These are phyloP conservation scores for Dictyostelium capitatum DNA, from an alignment of 78 protist genomes.

Conservation along the genomic window DNA sequence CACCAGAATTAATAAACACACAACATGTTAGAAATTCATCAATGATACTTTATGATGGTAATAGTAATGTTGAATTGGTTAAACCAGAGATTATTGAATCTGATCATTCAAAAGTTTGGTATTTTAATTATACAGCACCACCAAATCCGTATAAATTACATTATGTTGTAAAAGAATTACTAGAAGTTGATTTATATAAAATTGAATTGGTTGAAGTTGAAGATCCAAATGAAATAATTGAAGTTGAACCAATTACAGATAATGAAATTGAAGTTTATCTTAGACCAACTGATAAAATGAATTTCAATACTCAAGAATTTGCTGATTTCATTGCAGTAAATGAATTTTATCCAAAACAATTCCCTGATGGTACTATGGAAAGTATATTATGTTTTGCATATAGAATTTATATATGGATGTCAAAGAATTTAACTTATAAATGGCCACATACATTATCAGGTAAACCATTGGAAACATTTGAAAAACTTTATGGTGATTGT, in stretches of 20 bases:
- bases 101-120: neutral
- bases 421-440: neutral
- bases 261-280: neutral
- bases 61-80: neutral
- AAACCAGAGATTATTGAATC: neutral
- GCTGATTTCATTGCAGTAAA: neutral
- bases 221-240: neutral
- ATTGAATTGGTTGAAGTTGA: neutral
- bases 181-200: neutral
- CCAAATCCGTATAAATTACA: neutral
- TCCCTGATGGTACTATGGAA: constrained; percentile 18
- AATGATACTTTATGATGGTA: neutral
- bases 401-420: neutral
- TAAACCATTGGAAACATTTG: neutral
- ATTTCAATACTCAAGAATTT: neutral
- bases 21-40: neutral
- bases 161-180: neutral
- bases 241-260: constrained; percentile 3
- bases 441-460: neutral
- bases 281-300: neutral
- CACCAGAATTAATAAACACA: neutral
- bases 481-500: neutral
- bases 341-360: neutral
- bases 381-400: constrained; percentile 23
- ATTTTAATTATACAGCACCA: neutral